Evolutionary conservation across 2,329 filamentous ascomycete genomes (phyloP).

Genomic region (Parastagonospora nodorum): DNA sequence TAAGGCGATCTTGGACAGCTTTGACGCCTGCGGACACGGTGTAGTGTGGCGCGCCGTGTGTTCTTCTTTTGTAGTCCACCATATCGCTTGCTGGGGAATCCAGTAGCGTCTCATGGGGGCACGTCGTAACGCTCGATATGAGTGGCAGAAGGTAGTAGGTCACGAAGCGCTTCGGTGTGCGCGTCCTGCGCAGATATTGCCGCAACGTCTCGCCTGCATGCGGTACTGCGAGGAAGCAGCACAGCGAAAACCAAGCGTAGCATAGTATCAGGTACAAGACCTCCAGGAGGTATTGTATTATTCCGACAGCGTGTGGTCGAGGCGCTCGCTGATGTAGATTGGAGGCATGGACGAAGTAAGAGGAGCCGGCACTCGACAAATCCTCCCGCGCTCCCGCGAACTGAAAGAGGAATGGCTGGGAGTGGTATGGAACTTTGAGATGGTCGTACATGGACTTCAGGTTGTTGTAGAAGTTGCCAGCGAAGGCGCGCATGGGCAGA

Average conservation of each 20-base stretch:
- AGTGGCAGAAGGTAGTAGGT: conserved; percentile 60
- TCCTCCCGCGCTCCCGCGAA: conserved; percentile 47
- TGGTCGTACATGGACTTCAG: conserved; percentile 62
- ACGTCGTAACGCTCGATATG: conserved; percentile 61
- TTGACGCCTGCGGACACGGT: conserved; percentile 57
- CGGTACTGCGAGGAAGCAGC: conserved; percentile 56
- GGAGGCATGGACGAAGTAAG: conserved; percentile 61
- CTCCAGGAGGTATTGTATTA: conserved; percentile 52
- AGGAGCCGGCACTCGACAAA: conserved; percentile 10
- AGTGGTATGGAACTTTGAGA: conserved; percentile 56
- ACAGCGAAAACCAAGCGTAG: conserved; percentile 60
- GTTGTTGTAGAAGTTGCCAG: conserved; percentile 60
- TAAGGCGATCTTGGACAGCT: conserved; percentile 56
- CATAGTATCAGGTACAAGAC: conserved; percentile 53
- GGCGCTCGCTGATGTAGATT: conserved; percentile 58
- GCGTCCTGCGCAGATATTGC: conserved; percentile 58
- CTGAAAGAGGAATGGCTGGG: conserved; percentile 59
- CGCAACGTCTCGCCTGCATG: conserved; percentile 52
- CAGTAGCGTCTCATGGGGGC: conserved; percentile 57
- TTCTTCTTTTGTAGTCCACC: conserved; percentile 56
- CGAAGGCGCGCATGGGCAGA: conserved; percentile 59
- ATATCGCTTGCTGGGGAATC: conserved; percentile 60
- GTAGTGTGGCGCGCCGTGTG: conserved; percentile 57
- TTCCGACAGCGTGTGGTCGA: conserved; percentile 43
- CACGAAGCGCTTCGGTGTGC: conserved; percentile 55